Evolutionary conservation across 306 rosid species (phyloP), one percentile per base, ranked within the genome.

Genomic region (Corylus heterophylla): DNA sequence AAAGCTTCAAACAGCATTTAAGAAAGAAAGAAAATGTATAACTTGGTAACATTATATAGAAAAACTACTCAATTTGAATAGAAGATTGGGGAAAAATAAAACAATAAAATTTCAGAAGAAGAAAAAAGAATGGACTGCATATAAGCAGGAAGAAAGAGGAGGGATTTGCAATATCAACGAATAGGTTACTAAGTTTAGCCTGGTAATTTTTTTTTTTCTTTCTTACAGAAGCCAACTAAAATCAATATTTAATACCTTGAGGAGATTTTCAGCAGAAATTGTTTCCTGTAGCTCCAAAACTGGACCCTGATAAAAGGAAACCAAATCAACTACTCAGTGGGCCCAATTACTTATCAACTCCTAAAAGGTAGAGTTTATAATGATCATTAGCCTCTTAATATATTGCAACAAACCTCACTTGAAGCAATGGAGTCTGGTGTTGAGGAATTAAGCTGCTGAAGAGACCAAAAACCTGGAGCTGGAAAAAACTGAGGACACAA

Each of bases 401-500:
- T 48, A 76, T 50, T 76, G 76, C 76, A 58, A 92, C 94, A 83
- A 87, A 95, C 98, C 98, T 92, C 96, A 84, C 85, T 77, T 84
- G 87, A 87, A 74, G 89, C 84, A 84, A 66, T 66, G 72, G 88
- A 79, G 11, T 66, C 88, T 45, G 82, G 62, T 69, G 75, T 78
- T 50, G 86, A 82, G 83, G 69, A 48, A 85, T 73, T 83, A 77
- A 76, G 80, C 83, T 85, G 77, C 80, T 78, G 73, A 77, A 73
- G 83, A 69, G 97, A 89, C 92, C 89, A 89, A 73, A 86, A 85
- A 39, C 98, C 98, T 37, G 96, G 97, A 67, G 98, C 92, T 67
- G 98, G 98, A 83, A 95, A 95, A 86, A 95, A 89, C 88, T 73
- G 97, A 82, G 98, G 98, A 78, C 98, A 95, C 61, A 95, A 77